These are phyloP conservation scores for Aechmea fasciata DNA, from an alignment of 176 grass and related monocot genomes.

Conservation along the genomic window DNA sequence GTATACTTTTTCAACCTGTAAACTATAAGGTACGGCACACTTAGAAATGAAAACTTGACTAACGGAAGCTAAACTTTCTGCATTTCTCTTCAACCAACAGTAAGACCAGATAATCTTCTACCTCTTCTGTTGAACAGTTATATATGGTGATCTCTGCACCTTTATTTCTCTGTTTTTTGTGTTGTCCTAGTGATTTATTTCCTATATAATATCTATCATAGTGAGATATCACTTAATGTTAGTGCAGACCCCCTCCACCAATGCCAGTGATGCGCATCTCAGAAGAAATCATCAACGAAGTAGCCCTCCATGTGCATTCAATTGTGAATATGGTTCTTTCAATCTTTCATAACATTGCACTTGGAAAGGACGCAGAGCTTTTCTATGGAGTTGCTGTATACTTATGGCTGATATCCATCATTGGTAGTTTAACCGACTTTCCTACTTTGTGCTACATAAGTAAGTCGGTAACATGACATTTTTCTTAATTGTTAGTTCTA, in stretches of 20 bases:
- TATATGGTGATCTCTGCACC: background rate
- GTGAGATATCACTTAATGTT: background rate
- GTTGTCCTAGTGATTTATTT: background rate
- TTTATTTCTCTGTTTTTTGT: background rate
- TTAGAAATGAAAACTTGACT: too few species aligned
- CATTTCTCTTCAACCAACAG: too few species aligned
- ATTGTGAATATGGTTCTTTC: conserved; percentile 27
- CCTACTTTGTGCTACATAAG: conserved; percentile 45
- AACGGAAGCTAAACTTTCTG: too few species aligned
- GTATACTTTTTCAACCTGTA: too few species aligned
- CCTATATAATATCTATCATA: background rate
- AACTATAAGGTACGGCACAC: too few species aligned
- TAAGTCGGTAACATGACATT: conserved; percentile 1
- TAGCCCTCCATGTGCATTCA: conserved; percentile 29
- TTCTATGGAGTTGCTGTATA: conserved; percentile 37
- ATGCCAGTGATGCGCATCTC: conserved; percentile 41
- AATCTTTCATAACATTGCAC: conserved; percentile 38
- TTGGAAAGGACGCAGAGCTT: conserved; percentile 41
- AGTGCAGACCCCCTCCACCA: conserved; percentile 53
- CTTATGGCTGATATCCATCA: conserved; percentile 39
- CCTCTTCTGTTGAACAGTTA: too few species aligned
- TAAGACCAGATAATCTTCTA: too few species aligned
- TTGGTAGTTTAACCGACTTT: conserved; percentile 49
- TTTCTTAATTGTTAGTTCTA: background rate
- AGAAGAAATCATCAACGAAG: conserved; percentile 38